Conservation (phyloP, 495 filamentous ascomycete species). For the Penicillium daleae region DNA sequence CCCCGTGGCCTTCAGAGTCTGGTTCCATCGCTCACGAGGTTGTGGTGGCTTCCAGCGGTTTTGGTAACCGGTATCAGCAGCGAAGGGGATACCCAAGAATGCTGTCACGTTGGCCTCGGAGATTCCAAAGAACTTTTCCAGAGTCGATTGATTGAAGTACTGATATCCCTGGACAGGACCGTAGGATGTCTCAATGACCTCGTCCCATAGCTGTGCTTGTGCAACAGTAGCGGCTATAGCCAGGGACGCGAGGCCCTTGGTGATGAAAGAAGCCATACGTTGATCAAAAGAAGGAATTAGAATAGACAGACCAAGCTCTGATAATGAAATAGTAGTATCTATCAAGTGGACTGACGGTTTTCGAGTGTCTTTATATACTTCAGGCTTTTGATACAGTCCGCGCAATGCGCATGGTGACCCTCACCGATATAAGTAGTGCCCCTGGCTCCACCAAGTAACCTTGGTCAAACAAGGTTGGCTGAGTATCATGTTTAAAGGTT, state of each 20-base stretch:
- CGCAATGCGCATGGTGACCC: background rate
- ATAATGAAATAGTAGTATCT: background rate
- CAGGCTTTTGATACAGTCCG: background rate
- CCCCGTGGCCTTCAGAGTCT: slow-evolving; percentile 26
- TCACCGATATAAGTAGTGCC: background rate
- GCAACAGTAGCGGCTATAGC: slow-evolving; percentile 22
- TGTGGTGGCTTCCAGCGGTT: slow-evolving; percentile 37
- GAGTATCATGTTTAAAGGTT: background rate
- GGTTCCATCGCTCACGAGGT: slow-evolving; percentile 31
- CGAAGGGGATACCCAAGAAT: slow-evolving; percentile 33
- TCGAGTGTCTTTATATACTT: background rate
- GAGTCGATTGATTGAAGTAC: slow-evolving; percentile 35
- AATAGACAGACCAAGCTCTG: background rate
- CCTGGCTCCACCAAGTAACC: background rate
- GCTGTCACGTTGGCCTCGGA: slow-evolving; percentile 55
- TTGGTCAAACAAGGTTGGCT: background rate
- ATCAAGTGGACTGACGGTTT: background rate
- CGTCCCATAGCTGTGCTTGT: slow-evolving; percentile 28
- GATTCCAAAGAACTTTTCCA: slow-evolving; percentile 37
- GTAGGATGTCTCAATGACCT: slow-evolving; percentile 31
- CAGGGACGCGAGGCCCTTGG: slow-evolving; percentile 17
- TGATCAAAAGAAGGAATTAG: background rate
- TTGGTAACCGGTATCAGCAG: slow-evolving; percentile 33
- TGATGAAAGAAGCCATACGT: slow-evolving; percentile 17
- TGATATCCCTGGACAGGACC: slow-evolving; percentile 35